Evolutionary conservation across 1,284 basidiomycete species (phyloP), one percentile per base, ranked within the genome.

Genomic region (Cryptococcus sp.): DNA sequence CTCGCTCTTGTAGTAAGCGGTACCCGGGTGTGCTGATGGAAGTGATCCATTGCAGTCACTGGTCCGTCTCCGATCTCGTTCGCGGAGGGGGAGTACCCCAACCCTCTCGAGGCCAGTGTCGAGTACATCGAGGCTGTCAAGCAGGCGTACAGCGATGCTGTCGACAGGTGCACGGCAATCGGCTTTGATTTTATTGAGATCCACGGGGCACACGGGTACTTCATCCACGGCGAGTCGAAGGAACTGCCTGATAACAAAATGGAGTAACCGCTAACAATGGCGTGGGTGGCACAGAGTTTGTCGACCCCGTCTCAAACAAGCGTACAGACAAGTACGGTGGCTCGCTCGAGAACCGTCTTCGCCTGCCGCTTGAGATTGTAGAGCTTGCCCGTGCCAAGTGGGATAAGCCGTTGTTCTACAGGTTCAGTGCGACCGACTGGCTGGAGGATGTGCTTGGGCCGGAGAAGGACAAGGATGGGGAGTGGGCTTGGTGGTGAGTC

Each of bases 121-220:
- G 78, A 82, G 8, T 81, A 88, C 52, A 79, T 94, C 52, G 71
- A 82, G 23, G 70, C 78, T 45, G 67, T 92, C 36, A 84, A 86
- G 61, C 79, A 85, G 55, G 86, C 84, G 0, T 94, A 86, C 68
- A 70, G 82, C 5, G 81, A 82, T 16, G 84, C 89, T 2, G 79
- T 84, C 2, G 79, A 83, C 50, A 53, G 67, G 21, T 81, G 79
- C 72, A 81, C 85, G 67, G 71, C 79, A 64, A 78, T 81, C 42
- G 88, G 87, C 28, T 89, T 85, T 70, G 89, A 94, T 75, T 89
- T 88, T 64, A 85, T 94, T 57, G 89, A 94, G 67, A 72, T 90
- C 20, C 88, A 90, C 72, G 82, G 79, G 52, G 84, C 87, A 1
- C 87, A 91, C 68, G 75, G 61, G 2, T 59, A 59, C 46, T 51